phyloP scores from a whole-genome alignment of 441 rosid species.

The Gossypium schwendimanii region DNA sequence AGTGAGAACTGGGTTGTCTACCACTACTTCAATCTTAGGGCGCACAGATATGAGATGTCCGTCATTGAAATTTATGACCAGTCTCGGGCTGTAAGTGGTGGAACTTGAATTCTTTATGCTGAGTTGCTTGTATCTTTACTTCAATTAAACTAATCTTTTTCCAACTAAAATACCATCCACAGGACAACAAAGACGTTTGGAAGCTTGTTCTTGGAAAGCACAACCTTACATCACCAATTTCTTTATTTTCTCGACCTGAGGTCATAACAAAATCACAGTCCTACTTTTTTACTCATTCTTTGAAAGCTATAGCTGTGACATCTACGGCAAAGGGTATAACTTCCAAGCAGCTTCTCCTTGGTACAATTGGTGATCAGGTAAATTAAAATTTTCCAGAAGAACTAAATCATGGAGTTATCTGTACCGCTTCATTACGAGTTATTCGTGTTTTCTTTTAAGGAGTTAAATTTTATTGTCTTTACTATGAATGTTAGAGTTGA shows the following conservation, averaged over 20 bases:
- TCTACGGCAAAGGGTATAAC: constrained; percentile 95
- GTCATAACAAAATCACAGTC: constrained; percentile 83
- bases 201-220: constrained; percentile 95
- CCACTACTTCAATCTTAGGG: constrained; percentile 96
- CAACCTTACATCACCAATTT: constrained; percentile 75
- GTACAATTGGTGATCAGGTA: constrained; percentile 89
- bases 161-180: constrained; percentile 22
- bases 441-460: not conserved
- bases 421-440: constrained; percentile 1
- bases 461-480: not conserved
- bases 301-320: constrained; percentile 81
- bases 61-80: constrained; percentile 93
- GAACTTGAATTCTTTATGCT: constrained; percentile 7
- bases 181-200: constrained; percentile 96
- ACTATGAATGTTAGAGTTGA: not conserved
- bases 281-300: constrained; percentile 83
- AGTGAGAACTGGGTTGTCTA: constrained; percentile 99
- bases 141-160: constrained; percentile 12
- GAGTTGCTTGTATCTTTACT: not conserved
- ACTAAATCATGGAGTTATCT: not conserved
- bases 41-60: constrained; percentile 94
- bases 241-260: constrained; percentile 85
- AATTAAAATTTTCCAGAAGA: constrained; percentile 16
- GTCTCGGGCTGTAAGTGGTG: constrained; percentile 79
- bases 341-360: constrained; percentile 96